Conservation (phyloP, 352 stramenopile genomes). For the Thraustochytrium striatum region DNA sequence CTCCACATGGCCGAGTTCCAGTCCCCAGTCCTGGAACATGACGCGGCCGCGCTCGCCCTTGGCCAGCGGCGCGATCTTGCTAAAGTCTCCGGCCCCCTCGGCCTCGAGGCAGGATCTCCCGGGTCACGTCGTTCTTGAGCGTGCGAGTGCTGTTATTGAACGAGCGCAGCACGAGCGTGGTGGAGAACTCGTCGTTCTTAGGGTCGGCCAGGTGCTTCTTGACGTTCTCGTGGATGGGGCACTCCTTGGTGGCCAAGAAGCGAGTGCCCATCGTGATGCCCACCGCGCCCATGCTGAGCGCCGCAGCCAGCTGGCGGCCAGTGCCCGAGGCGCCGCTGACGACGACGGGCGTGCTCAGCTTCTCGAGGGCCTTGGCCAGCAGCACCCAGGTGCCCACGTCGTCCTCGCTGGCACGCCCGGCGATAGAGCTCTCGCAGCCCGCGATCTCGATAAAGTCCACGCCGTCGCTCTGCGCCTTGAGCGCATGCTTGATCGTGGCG, state of each 20-base stretch:
- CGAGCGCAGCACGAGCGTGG: conserved; percentile 54
- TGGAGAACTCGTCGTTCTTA: conserved; percentile 49
- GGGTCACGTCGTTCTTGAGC: conserved; percentile 54
- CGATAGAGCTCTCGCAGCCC: conserved; percentile 57
- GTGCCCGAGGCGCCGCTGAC: conserved; percentile 54
- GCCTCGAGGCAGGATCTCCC: conserved; percentile 55
- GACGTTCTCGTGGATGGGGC: conserved; percentile 54
- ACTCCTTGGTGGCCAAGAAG: conserved; percentile 58
- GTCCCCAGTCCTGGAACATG: conserved; percentile 51
- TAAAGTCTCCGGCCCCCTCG: conserved; percentile 48
- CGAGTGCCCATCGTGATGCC: conserved; percentile 58
- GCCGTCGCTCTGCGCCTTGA: conserved; percentile 53
- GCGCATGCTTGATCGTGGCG: conserved; percentile 56
- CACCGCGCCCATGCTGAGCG: conserved; percentile 53
- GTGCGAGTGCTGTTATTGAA: conserved; percentile 55
- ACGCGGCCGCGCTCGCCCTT: conserved; percentile 48
- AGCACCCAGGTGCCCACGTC: conserved; percentile 58
- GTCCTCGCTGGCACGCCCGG: conserved; percentile 55
- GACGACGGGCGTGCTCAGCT: conserved; percentile 52
- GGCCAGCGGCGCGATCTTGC: conserved; percentile 53
- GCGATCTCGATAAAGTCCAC: conserved; percentile 58
- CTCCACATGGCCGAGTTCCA: conserved; percentile 55
- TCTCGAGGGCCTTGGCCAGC: conserved; percentile 53
- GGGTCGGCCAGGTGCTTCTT: conserved; percentile 53
- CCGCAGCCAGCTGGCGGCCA: conserved; percentile 54